These are phyloP conservation scores for Diaporthe amygdali DNA, from an alignment of 2,329 filamentous ascomycete genomes.

Conservation along the genomic window DNA sequence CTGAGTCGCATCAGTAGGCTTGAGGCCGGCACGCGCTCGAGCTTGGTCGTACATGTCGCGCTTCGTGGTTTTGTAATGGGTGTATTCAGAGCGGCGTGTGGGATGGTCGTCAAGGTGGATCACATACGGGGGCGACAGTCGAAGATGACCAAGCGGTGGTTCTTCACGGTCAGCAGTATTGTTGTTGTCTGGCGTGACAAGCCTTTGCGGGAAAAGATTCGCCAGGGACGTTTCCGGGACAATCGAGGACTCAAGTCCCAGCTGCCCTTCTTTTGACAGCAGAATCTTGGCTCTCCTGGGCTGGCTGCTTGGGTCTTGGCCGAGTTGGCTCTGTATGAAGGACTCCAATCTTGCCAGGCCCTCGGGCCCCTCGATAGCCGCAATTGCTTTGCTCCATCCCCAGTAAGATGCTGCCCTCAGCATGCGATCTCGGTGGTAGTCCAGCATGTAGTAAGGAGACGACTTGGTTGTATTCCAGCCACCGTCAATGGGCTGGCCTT, in stretches of 20 bases:
- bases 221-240: constrained; percentile 46
- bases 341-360: constrained; percentile 51
- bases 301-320: constrained; percentile 30
- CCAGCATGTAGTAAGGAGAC: constrained; percentile 79
- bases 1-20: constrained; percentile 47
- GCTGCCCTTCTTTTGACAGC: constrained; percentile 52
- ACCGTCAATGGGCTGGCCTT: constrained; percentile 42
- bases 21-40: constrained; percentile 64
- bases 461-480: constrained; percentile 58
- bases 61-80: constrained; percentile 84
- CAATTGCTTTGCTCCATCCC: constrained; percentile 54
- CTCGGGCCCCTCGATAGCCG: constrained; percentile 47
- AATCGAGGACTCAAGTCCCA: constrained; percentile 47
- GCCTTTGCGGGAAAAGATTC: constrained; percentile 61
- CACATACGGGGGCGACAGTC: constrained; percentile 41
- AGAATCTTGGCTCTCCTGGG: constrained; percentile 61
- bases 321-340: constrained; percentile 38
- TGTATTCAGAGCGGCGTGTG: constrained; percentile 66
- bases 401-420: constrained; percentile 66
- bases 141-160: constrained; percentile 24
- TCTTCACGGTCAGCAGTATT: constrained; percentile 1
- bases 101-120: constrained; percentile 49
- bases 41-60: constrained; percentile 75
- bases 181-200: constrained; percentile 50
- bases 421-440: constrained; percentile 79